Evolutionary conservation across 2,329 filamentous ascomycete species (phyloP), one percentile per base, ranked within the genome.

Genomic region (Cryphonectria carpinicola): DNA sequence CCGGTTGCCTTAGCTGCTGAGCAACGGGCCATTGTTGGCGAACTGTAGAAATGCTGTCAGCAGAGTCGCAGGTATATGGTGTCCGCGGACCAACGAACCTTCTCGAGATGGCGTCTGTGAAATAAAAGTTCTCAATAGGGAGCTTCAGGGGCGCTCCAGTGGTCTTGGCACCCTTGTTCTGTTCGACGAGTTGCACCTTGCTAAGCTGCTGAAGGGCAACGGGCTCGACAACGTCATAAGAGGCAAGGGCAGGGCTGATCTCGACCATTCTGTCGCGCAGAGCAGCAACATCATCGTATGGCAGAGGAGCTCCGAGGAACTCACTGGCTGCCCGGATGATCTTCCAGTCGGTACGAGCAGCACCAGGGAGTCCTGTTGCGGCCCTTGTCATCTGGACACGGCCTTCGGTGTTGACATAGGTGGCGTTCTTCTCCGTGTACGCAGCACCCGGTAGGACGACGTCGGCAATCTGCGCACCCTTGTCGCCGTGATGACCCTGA

Each of bases 331-430:
- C 96, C 74, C 96, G 93, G 76, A 99, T 90, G 78, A 99, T 98
- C 89, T 98, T 99, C 96, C 96, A 99, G 84, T 99, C 96, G 74
- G 96, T 95, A 79, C 96, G 90, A 70, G 95, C 90, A 67, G 94
- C 96, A 72, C 96, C 96, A 35, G 94, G 93, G 74, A 97, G 87
- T 62, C 92, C 93, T 52, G 94, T 97, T 41, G 96, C 96, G 64
- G 93, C 92, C 75, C 96, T 93, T 68, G 93, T 96, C 86, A 97
- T 92, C 84, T 99, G 96, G 32, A 96, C 94, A 77, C 96, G 93
- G 70, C 96, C 96, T 83, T 99, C 96, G 0, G 96, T 98, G 89
- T 98, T 99, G 83, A 99, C 89, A 79, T 97, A 99, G 61, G 96
- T 99, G 72, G 90, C 95, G 35, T 92, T 90, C 87, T 98, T 99